phyloP scores from a whole-genome alignment of 2,329 filamentous ascomycete species.

The Fonsecaea erecta region DNA sequence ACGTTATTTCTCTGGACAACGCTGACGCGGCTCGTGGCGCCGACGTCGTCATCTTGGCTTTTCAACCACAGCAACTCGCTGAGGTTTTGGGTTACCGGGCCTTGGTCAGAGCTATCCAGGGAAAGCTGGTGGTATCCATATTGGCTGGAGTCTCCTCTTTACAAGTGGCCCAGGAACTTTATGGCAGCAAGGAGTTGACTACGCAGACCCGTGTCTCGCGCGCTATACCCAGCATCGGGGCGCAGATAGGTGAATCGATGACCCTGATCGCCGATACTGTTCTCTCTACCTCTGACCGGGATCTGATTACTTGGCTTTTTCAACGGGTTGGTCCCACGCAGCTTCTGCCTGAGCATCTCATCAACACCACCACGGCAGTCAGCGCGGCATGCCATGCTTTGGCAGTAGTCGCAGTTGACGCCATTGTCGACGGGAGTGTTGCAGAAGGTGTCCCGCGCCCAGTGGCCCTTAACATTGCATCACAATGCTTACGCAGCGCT shows the following conservation, averaged over 20 bases:
- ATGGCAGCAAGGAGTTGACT: background rate
- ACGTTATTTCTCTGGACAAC: constrained; percentile 21
- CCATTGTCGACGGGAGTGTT: constrained; percentile 57
- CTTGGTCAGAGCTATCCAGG: constrained; percentile 45
- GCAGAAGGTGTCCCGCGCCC: constrained; percentile 57
- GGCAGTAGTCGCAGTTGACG: constrained; percentile 46
- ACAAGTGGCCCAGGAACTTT: constrained; percentile 40
- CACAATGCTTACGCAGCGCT: constrained; percentile 50
- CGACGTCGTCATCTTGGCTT: constrained; percentile 53
- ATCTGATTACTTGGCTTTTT: constrained; percentile 1
- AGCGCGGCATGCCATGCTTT: constrained; percentile 43
- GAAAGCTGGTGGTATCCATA: constrained; percentile 58
- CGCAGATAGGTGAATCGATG: constrained; percentile 50
- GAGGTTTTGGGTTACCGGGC: constrained; percentile 46
- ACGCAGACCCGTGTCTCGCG: constrained; percentile 44
- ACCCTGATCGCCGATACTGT: constrained; percentile 57
- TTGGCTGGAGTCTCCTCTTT: constrained; percentile 50
- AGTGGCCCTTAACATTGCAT: constrained; percentile 53
- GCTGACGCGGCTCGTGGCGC: constrained; percentile 34
- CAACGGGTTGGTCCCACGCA: constrained; percentile 33
- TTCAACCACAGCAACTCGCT: constrained; percentile 54
- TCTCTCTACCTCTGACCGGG: constrained; percentile 46
- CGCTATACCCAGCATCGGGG: constrained; percentile 52
- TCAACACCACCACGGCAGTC: constrained; percentile 64
- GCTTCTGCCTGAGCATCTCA: constrained; percentile 56